A percentile compares a stretch with the other conserved stretches of the same genome.
Evolutionary conservation across 2,329 filamentous ascomycete species (phyloP).

Genomic region (Colletotrichum incanum): DNA sequence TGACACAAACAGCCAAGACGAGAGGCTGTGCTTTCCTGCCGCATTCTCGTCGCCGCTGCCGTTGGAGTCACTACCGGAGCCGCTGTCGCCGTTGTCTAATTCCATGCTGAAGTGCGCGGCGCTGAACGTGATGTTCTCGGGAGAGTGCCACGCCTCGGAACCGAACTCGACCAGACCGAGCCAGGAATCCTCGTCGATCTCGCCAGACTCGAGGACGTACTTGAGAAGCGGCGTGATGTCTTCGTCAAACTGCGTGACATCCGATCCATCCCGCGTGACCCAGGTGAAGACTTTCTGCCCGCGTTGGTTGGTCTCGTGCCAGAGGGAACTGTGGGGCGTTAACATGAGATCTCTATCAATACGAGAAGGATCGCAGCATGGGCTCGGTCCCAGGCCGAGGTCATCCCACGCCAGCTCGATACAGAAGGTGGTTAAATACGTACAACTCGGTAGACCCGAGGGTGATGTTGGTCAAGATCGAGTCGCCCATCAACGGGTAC

Average conservation of each 20-base stretch:
- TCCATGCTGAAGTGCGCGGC: constrained; percentile 48
- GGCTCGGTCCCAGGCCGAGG: not conserved
- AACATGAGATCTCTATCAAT: not conserved
- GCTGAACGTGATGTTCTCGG: constrained; percentile 51
- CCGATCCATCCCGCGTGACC: constrained; percentile 45
- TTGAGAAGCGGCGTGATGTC: constrained; percentile 52
- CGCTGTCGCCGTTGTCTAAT: constrained; percentile 40
- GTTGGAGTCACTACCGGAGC: not conserved
- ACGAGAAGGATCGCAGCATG: not conserved
- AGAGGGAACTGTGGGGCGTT: constrained; percentile 47
- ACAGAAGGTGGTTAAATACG: constrained; percentile 25
- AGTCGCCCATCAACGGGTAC: constrained; percentile 48
- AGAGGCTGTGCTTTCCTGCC: not conserved
- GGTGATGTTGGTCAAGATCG: constrained; percentile 47
- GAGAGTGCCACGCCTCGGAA: constrained; percentile 50
- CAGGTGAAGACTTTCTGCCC: constrained; percentile 52
- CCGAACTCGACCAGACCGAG: constrained; percentile 52
- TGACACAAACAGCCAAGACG: constrained; percentile 11
- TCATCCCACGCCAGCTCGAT: not conserved
- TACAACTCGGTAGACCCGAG: constrained; percentile 50
- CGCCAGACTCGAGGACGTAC: constrained; percentile 50
- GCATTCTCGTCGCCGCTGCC: constrained; percentile 25
- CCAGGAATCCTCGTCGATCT: constrained; percentile 48
- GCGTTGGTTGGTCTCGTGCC: constrained; percentile 50
- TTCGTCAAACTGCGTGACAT: constrained; percentile 48